These are phyloP conservation scores for Asclepias syriaca DNA, from an alignment of 257 asterid genomes.

Conservation along the genomic window DNA sequence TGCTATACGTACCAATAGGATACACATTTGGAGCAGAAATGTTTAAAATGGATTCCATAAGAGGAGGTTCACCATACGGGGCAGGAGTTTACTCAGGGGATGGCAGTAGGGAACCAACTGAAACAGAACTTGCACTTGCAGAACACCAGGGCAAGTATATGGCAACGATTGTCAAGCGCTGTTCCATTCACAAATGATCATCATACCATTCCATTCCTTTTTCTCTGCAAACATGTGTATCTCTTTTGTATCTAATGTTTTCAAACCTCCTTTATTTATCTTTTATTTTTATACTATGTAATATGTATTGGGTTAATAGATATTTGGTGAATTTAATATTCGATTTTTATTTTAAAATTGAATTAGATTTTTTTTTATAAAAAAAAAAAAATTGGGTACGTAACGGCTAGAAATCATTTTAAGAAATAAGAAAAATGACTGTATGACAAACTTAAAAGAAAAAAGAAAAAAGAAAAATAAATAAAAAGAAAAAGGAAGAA, in stretches of 20 bases:
- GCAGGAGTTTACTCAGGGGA: conserved; percentile 60
- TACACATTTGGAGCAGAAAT: conserved; percentile 58
- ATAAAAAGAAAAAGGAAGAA: too few species aligned
- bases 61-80: conserved; percentile 62
- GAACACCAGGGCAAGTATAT: conserved; percentile 60
- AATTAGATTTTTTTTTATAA: too few species aligned
- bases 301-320: neutral
- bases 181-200: conserved; percentile 7
- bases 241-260: neutral
- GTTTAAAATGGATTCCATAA: conserved; percentile 31
- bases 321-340: too few species aligned
- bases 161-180: conserved; percentile 44
- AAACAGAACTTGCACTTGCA: conserved; percentile 47
- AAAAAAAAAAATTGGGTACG: too few species aligned
- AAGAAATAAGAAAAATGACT: too few species aligned
- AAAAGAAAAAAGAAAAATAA: too few species aligned
- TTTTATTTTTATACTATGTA: neutral
- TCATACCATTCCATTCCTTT: neutral
- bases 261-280: neutral
- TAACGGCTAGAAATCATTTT: too few species aligned
- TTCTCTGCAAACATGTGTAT: too few species aligned
- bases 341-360: too few species aligned
- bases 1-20: conserved; percentile 58
- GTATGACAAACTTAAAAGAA: too few species aligned
- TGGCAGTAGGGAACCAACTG: conserved; percentile 41